phyloP scores from a whole-genome alignment of 129 eudicot species.

The Tagetes patula region DNA sequence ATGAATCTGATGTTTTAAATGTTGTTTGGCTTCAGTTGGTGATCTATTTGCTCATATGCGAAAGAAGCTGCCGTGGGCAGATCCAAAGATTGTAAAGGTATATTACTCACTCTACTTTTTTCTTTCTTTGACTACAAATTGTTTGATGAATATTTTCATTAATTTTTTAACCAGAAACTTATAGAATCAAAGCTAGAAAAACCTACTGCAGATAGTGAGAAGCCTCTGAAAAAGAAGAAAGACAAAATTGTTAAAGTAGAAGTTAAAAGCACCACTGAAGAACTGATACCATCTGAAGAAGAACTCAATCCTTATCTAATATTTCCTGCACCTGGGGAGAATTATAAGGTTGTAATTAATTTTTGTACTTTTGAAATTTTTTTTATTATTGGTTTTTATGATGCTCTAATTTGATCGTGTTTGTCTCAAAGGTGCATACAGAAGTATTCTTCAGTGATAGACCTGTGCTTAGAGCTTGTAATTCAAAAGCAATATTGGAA shows the following conservation, averaged over 20 bases:
- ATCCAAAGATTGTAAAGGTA: conserved; percentile 89
- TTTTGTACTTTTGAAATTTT: neutral
- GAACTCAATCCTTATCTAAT: conserved; percentile 78
- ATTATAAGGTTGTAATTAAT: conserved; percentile 53
- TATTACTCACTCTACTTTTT: neutral
- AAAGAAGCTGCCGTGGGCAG: conserved; percentile 96
- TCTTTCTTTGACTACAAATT: neutral
- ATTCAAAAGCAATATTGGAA: conserved; percentile 65
- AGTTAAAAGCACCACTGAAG: conserved; percentile 51
- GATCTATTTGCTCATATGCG: conserved; percentile 80
- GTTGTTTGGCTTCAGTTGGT: conserved; percentile 53
- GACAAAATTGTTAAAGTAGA: conserved; percentile 83
- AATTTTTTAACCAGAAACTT: conserved; percentile 47
- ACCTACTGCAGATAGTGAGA: conserved; percentile 85
- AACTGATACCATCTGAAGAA: conserved; percentile 33
- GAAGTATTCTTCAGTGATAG: conserved; percentile 82
- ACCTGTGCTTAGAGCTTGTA: conserved; percentile 73
- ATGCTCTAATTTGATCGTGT: conserved; percentile 8
- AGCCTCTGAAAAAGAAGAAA: conserved; percentile 88
- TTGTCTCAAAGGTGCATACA: conserved; percentile 73
- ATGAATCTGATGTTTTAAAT: conserved; percentile 13
- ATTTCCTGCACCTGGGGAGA: conserved; percentile 79
- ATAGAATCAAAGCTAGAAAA: conserved; percentile 68
- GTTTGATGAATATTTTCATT: neutral
- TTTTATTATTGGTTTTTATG: neutral